Conservation (phyloP, 2,329 filamentous ascomycete species). For the Neofusicoccum kwambonambiense region DNA sequence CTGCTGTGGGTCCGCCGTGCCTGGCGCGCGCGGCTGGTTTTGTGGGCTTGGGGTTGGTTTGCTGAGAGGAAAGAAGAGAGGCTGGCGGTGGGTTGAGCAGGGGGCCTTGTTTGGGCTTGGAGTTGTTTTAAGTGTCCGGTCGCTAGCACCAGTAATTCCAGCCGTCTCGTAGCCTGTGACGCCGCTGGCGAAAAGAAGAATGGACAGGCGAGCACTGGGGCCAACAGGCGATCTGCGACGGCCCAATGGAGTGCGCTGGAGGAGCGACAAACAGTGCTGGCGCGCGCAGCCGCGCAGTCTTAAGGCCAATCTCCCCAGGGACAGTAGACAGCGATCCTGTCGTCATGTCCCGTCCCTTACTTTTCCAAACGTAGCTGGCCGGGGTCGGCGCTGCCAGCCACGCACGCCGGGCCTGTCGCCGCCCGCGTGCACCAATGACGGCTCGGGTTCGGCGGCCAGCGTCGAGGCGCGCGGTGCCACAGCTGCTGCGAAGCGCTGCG, state of each 20-base stretch:
- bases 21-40: constrained; percentile 4
- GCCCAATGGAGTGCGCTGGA: constrained; percentile 1
- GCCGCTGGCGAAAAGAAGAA: neutral
- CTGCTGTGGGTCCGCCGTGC: neutral
- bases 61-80: neutral
- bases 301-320: neutral
- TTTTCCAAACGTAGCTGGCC: neutral
- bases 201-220: neutral
- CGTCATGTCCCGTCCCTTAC: constrained; percentile 9
- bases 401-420: neutral
- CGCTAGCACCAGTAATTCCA: constrained; percentile 1
- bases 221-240: neutral
- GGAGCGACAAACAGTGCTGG: constrained; percentile 6
- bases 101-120: neutral
- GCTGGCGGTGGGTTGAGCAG: neutral
- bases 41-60: neutral
- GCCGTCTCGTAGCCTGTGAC: neutral
- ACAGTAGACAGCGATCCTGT: neutral
- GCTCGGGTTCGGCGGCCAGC: neutral
- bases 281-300: neutral
- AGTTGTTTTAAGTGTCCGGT: constrained; percentile 7
- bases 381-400: neutral
- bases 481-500: neutral
- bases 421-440: neutral
- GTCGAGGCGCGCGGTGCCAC: neutral